These are phyloP conservation scores for Diaporthe vaccinii DNA, from an alignment of 2,329 filamentous ascomycete species.

Conservation along the genomic window DNA sequence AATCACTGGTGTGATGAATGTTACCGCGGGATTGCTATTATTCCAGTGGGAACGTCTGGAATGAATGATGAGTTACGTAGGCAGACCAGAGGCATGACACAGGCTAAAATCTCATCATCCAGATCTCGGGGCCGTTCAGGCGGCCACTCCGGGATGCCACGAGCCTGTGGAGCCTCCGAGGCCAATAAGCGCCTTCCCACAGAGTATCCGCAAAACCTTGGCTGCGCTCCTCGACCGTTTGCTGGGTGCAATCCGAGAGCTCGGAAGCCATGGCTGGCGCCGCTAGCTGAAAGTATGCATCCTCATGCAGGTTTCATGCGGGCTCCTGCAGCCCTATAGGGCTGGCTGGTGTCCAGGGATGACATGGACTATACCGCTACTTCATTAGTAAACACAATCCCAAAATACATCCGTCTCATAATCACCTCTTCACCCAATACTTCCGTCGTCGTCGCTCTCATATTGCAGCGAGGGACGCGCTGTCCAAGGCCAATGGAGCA, in stretches of 20 bases:
- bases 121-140: constrained; percentile 28
- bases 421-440: constrained; percentile 21
- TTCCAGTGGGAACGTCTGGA: neutral
- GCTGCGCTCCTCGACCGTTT: constrained; percentile 16
- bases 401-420: constrained; percentile 37
- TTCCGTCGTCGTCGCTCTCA: neutral
- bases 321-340: constrained; percentile 40
- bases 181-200: constrained; percentile 19
- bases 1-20: constrained; percentile 5
- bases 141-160: constrained; percentile 29
- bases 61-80: constrained; percentile 3
- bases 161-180: constrained; percentile 8
- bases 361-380: constrained; percentile 35
- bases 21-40: neutral
- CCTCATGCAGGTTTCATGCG: constrained; percentile 28
- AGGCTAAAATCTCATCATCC: constrained; percentile 30
- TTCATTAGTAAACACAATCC: constrained; percentile 38
- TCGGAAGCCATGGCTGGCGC: constrained; percentile 17
- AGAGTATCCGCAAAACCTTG: constrained; percentile 18
- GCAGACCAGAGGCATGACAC: neutral
- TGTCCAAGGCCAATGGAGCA: neutral
- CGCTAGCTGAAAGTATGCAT: constrained; percentile 27
- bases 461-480: neutral
- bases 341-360: constrained; percentile 10
- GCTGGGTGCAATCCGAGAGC: constrained; percentile 29